Evolutionary conservation across 164 flowering plant genomes (phyloP), one percentile per base, ranked within the genome.

Genomic region (Aristolochia californica): DNA sequence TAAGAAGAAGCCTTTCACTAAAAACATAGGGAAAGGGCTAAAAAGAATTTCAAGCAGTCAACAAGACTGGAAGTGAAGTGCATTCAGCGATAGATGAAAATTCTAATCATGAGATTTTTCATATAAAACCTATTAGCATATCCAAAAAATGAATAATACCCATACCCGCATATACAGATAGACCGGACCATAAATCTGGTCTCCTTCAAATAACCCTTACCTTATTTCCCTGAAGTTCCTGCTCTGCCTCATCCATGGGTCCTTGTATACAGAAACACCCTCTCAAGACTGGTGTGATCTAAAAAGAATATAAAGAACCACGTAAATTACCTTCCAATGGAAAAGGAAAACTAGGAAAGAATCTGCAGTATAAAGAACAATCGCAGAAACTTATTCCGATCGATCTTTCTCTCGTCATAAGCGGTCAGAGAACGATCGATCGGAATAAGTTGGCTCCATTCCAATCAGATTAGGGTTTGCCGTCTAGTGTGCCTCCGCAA

Each of bases 241-340:
- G 58, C 48, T 74, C 65, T 26, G 57, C 47, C 56, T 77, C 80
- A 18, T 70, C 75, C 17, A 51, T 61, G 34, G 72, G 73, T 25
- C 82, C 80, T 69, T 74, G 80, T 71, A 76, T 73, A 34, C 63
- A 67, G 55, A 52, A 60, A 60, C 62, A 68, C 61, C 81, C 82
- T 65, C 70, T 68, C 67, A 73, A 59, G 13, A 76, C 72, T 71
- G 82, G 75, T 21, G 78, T 76, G 30, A 78, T 71, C 55, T 24
- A n/a, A n/a, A n/a, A n/a, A n/a, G n/a, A n/a, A n/a, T n/a, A n/a
- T n/a, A n/a, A n/a, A n/a, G n/a, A n/a, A n/a, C n/a, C n/a, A n/a
- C n/a, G n/a, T n/a, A n/a, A n/a, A n/a, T n/a, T n/a, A n/a, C n/a
- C n/a, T n/a, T 25, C 55, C 21, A 2, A 48, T 48, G 22, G 7